These are phyloP conservation scores for Bacterosira constricta DNA, from an alignment of 108 stramenopile genomes.

Conservation along the genomic window DNA sequence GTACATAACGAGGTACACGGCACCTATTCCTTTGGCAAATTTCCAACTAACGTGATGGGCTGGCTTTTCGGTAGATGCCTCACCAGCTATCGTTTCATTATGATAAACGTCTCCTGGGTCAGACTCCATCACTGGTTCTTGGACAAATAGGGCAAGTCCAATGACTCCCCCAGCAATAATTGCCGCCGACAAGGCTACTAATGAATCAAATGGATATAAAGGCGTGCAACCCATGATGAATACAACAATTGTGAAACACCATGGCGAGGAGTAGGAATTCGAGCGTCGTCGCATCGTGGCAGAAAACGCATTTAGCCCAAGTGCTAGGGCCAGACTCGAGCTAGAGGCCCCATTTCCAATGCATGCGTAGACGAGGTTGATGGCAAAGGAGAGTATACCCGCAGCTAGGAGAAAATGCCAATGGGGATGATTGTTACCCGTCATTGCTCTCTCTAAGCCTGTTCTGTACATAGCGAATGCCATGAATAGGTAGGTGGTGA, in stretches of 20 bases:
- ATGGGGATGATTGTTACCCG: constrained; percentile 20
- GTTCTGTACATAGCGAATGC: constrained; percentile 13
- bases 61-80: neutral
- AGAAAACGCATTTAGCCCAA: constrained; percentile 50
- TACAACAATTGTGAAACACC: constrained; percentile 20
- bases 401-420: constrained; percentile 20
- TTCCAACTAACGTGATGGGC: constrained; percentile 9
- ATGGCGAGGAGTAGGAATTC: constrained; percentile 1
- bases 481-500: constrained; percentile 29
- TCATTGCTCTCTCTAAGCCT: constrained; percentile 22
- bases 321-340: constrained; percentile 28
- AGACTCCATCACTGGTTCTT: neutral
- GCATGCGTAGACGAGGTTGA: constrained; percentile 41
- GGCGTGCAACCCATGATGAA: constrained; percentile 19
- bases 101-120: neutral
- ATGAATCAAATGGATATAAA: constrained; percentile 35
- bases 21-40: constrained; percentile 13
- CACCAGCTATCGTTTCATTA: neutral
- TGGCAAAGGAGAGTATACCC: constrained; percentile 16
- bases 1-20: constrained; percentile 19
- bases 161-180: constrained; percentile 8
- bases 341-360: constrained; percentile 43
- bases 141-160: constrained; percentile 6
- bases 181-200: constrained; percentile 5
- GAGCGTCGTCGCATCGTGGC: constrained; percentile 16